These are phyloP conservation scores for Ogataea methylovora DNA, from an alignment of 805 yeast species.

Conservation along the genomic window DNA sequence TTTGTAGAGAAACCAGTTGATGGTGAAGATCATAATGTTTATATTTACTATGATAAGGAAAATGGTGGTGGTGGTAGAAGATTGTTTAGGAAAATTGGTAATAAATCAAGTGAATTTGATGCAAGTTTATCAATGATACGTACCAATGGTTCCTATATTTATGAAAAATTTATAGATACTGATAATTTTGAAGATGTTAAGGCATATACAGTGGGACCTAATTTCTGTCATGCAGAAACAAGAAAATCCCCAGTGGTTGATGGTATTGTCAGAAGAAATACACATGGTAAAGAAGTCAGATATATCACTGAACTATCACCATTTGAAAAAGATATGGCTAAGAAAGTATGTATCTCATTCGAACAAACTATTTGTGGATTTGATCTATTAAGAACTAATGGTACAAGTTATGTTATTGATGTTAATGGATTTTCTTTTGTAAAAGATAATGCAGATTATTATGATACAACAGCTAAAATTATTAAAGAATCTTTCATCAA, in stretches of 20 bases:
- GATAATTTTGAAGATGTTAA: conserved; percentile 98
- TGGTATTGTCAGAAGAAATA: conserved; percentile 93
- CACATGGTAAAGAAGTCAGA: conserved; percentile 95
- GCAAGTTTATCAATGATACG: conserved; percentile 68
- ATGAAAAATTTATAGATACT: conserved; percentile 95
- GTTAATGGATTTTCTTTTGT: conserved; percentile 98
- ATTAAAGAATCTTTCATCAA: conserved; percentile 66
- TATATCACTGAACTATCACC: conserved; percentile 73
- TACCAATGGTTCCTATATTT: conserved; percentile 84
- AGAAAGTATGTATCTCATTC: conserved; percentile 64
- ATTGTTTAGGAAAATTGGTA: conserved; percentile 91
- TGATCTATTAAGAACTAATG: conserved; percentile 84
- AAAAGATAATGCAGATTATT: conserved; percentile 81
- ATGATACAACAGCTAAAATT: conserved; percentile 75
- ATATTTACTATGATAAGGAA: conserved; percentile 78
- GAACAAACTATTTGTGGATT: conserved; percentile 96
- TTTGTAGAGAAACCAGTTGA: conserved; percentile 98
- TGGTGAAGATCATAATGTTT: conserved; percentile 97
- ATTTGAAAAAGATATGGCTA: conserved; percentile 77
- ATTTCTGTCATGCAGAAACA: conserved; percentile 95
- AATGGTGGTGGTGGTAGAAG: conserved; percentile 98
- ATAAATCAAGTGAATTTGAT: conserved; percentile 94
- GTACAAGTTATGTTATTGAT: conserved; percentile 87
- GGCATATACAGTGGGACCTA: conserved; percentile 92
- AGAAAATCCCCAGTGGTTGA: conserved; percentile 99